Base-by-base conservation (phyloP, 306 rosid genomes). In the Dryas octopetala region DNA sequence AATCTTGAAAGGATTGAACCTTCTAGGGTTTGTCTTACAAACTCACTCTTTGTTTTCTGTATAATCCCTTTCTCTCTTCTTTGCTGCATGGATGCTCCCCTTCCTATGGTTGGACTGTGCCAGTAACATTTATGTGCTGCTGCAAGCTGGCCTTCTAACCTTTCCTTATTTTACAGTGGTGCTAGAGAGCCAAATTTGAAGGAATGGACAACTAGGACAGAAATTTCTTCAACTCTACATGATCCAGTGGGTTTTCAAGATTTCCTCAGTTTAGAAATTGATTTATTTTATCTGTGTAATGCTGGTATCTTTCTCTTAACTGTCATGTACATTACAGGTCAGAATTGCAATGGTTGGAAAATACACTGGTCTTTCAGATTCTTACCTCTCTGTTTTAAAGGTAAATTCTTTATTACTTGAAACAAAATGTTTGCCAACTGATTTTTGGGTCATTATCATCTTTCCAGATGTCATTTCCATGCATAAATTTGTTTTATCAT, bases 321-420 rank as follows among this genome's bases (percentile, higher is more conserved):
- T 73, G 11, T 55, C 6, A 1, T 0, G 10, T 59, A 40, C 47
- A 1, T 66, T 54, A 54, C 96, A 91, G 97, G 97, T 91, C 70
- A 88, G 90, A 86, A 91, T 91, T 78, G 97, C 93, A 13, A 91
- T 89, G 96, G 97, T 91, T 66, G 97, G 97, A 86, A 91, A 91
- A 68, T 91, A 91, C 80, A 91, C 96, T 3, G 97, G 96, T 60
- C 93, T 91, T 78, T 82, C 91, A 26, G 97, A 91, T 85, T 89
- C 97, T 59, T 91, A 91, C 86, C 90, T 91, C 81, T 91, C 96
- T 83, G 91, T 91, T 82, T 38, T 91, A 53, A 91, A 91, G 93
- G 97, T 91, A 72, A 28, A 55, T 62, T 69, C 14, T 67, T 53
- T 13, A 1, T 60, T 19, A 44, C n/a, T 59, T 13, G 6, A 8